Evolutionary conservation across 2,329 filamentous ascomycete species (phyloP), one percentile per base, ranked within the genome.

Genomic region (Penicillium palitans): DNA sequence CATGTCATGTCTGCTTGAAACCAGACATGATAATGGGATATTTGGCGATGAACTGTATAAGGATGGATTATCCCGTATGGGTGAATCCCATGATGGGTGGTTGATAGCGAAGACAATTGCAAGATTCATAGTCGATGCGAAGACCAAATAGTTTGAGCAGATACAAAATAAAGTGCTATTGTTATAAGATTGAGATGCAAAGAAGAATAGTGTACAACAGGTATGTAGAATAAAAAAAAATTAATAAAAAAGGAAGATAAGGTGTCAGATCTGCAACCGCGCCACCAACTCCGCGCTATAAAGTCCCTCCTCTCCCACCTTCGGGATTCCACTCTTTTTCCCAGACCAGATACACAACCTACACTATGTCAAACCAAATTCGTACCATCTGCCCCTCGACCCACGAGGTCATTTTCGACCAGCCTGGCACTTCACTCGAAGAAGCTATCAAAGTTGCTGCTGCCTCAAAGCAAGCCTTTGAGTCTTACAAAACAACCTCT

Each of bases 361-460:
- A 17, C 13, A 65, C 27, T 29, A 71, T 70, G 67, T 44, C 63
- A 21, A 71, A 70, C 63, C 59, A 63, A 41, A 69, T 71, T 29
- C 61, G 63, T 51, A 97, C 93, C 63, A 91, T 97, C 76, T 96
- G 92, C 4, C 93, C 93, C 55, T 88, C 86, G 62, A 96, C 92
- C 64, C 92, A 93, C 78, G 87, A 93, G 79, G 82, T 89, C 61
- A 87, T 97, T 74, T 79, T 96, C 65, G 90, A 88, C 57, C 87
- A 92, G 68, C 87, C 87, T 75, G 91, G 90, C 74, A 87, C 66
- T 83, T 66, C 69, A 7, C 42, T 69, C 33, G 58, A 66, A 9
- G 62, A 71, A 50, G 67, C 68, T 31, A 54, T 57, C 52, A 41
- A 64, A 42, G 55, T 70, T 45, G 66, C 66, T 51, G 55, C 60